Base-by-base conservation (phyloP, 2,329 filamentous ascomycete species). In the Penicillium sp. region DNA sequence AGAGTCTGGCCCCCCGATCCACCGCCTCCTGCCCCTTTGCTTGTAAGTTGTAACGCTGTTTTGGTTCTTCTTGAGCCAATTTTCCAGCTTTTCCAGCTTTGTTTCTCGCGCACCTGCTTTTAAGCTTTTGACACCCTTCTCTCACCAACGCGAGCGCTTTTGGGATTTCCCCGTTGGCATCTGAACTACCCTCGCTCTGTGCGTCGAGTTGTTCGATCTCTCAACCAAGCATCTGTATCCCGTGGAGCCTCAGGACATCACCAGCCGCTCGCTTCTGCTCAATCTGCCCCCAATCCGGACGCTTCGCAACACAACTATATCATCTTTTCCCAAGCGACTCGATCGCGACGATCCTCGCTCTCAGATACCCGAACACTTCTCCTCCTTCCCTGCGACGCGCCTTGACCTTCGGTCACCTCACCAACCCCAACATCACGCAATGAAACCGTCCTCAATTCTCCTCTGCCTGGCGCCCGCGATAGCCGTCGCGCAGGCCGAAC, bases 401-500 rank as follows among this genome's bases (percentile, higher is more conserved):
- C 23, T 44, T 23, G 11, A 17, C 23, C 52, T 21, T 11, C 21
- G 26, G 38, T 31, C 45, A 30, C 26, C 56, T 17, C 47, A 45
- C 15, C 46, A 53, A 47, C 15, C 50, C 38, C n/a, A 47, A 35
- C 53, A 15, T n/a, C 41, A 49, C 63, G 64, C 46, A 48, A 70
- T 70, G 68, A 68, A 64, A 50, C 46, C 64, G 38, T 66, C 65
- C 17, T 62, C 45, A 49, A 21, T 67, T 21, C 23, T 68, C 21
- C 49, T 68, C 30, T 68, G 59, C 45, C 60, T 68, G 66, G 66
- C 63, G 11, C 70, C 69, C 3, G 65, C 70, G 41, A 64, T 63
- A 60, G 69, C 70, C 19, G 56, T 68, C 23, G 67, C 63, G n/a
- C 55, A 62, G 23, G 55, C 63, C 38, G 69, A 70, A 15, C 75